A percentile compares a stretch with the other conserved stretches of the same genome.
Conservation (phyloP, 164 flowering plant genomes). For the Berberis vulgaris region DNA sequence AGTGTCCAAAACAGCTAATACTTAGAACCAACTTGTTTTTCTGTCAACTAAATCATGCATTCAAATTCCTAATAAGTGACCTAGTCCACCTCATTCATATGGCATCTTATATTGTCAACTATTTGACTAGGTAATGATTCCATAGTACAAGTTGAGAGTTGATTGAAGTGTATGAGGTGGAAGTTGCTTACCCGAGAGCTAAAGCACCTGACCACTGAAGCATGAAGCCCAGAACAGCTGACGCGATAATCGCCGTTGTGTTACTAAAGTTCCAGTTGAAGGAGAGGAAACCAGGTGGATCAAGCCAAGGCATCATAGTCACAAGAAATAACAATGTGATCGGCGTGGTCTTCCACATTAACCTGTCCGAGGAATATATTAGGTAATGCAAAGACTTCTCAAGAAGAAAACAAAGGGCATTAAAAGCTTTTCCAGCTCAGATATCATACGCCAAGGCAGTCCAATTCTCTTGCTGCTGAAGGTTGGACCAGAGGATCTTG, state of each 20-base stretch:
- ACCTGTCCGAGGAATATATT: constrained; percentile 31
- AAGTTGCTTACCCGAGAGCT: constrained; percentile 76
- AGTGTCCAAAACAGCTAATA: no score
- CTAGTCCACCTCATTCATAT: no score
- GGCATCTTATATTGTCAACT: no score
- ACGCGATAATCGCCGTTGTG: constrained; percentile 52
- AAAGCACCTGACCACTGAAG: constrained; percentile 99
- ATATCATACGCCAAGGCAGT: constrained; percentile 84
- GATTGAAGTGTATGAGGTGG: no score
- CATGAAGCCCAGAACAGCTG: constrained; percentile 85
- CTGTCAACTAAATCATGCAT: no score
- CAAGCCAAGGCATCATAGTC: constrained; percentile 77
- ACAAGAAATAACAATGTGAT: constrained; percentile 75
- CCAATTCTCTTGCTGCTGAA: constrained; percentile 94
- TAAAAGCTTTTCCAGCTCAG: background rate
- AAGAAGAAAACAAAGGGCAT: background rate
- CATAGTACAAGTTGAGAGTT: no score
- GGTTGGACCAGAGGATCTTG: constrained; percentile 90
- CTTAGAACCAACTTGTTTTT: no score
- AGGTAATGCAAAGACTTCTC: constrained; percentile 2
- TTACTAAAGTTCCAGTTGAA: constrained; percentile 59
- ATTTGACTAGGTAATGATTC: no score
- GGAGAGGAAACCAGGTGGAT: constrained; percentile 82
- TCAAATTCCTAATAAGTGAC: no score
- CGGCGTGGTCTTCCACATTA: constrained; percentile 99